Evolutionary conservation across 306 rosid species (phyloP).

Genomic region (Sindora glabra): DNA sequence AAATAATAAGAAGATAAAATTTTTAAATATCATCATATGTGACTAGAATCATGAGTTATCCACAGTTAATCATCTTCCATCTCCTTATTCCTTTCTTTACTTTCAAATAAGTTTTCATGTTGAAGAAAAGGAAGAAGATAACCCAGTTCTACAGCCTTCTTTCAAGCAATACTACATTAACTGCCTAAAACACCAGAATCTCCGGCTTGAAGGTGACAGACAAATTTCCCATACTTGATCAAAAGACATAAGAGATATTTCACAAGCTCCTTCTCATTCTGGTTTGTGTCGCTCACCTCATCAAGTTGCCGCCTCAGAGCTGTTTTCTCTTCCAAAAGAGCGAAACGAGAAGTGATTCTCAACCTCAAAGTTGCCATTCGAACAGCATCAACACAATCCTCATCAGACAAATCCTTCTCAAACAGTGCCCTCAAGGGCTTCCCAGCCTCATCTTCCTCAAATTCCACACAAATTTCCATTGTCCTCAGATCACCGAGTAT

Average conservation of each 20-base stretch:
- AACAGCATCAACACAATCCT: slow-evolving; percentile 27
- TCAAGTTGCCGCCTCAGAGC: slow-evolving; percentile 27
- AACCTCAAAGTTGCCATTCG: slow-evolving; percentile 36
- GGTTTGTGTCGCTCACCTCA: not conserved
- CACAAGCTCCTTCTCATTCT: slow-evolving; percentile 26
- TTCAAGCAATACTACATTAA: not conserved
- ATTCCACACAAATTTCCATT: slow-evolving; percentile 28
- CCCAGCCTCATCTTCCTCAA: slow-evolving; percentile 44
- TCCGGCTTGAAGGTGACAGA: slow-evolving; percentile 13
- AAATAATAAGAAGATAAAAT: too few relatives aligned
- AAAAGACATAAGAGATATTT: slow-evolving; percentile 33
- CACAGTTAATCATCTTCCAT: too few relatives aligned
- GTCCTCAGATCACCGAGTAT: slow-evolving; percentile 31
- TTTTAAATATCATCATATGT: too few relatives aligned
- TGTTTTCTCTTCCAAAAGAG: slow-evolving; percentile 37
- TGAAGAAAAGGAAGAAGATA: too few relatives aligned
- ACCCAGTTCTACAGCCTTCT: slow-evolving; percentile 7
- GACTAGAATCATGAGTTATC: too few relatives aligned
- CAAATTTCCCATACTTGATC: slow-evolving; percentile 27
- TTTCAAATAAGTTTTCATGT: too few relatives aligned
- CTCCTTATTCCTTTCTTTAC: too few relatives aligned
- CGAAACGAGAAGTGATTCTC: slow-evolving; percentile 16
- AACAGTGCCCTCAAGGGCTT: slow-evolving; percentile 24
- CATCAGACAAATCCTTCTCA: slow-evolving; percentile 19
- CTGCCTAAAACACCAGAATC: not conserved